Evolutionary conservation across 2,329 filamentous ascomycete species (phyloP), one percentile per base, ranked within the genome.

Genomic region (Lachnellula arida): DNA sequence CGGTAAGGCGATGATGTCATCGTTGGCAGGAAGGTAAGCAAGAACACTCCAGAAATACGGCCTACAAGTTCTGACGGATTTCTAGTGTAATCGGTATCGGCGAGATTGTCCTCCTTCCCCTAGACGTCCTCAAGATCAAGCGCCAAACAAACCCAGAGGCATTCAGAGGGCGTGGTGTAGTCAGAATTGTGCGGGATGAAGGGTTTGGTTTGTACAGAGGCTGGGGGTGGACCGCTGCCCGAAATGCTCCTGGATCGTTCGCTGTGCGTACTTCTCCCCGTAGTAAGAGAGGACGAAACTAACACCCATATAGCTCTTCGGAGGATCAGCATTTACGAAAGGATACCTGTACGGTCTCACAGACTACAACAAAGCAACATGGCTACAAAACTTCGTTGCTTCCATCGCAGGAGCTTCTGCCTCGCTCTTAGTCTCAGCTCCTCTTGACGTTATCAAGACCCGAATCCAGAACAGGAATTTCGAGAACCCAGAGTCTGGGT

Each of bases 91-190:
- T 99, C 70, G 94, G 94, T 68, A 96, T 99, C 67, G 94, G 94
- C 70, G 94, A 99, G 78, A 96, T 99, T 63, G 84, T 99, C 57
- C 84, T 99, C 32, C 83, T 99, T 42, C 94, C 94, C 43, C 84
- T 99, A 59, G 94, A 99, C 67, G 93, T 99, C 40, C 83, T 99
- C 61, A 99, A 99, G 84, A 99, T 99, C 79, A 99, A 99, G 84
- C 87, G 94, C 68, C 94, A 99, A 79, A 99, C 94, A 65, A 99
- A 99, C 80, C 94, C 94, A 42, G 94, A 97, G 71, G 92, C 94
- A 37, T 99, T 99, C 85, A 85, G 91, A 65, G 93, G 93, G 66
- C 89, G 94, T 68, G 94, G 94, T 60, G 81, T 99, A 58, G 77
- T 97, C 71, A 87, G 82, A 75, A 97, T 99, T 63, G 82, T 99